Conservation (phyloP, 306 rosid species). For the Canavalia gladiata region DNA sequence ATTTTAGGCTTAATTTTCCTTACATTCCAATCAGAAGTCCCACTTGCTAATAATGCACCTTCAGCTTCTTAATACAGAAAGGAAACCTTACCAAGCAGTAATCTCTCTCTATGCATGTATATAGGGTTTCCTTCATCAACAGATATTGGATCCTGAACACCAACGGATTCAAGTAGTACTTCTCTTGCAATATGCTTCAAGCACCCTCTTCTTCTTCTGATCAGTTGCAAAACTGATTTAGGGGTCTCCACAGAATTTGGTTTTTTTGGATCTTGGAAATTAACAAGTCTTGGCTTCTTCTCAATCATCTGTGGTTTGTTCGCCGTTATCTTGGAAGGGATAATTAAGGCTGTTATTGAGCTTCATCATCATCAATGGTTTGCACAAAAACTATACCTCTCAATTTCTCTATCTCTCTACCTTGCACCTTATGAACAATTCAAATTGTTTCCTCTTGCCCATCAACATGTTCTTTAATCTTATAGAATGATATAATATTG, state of each 20-base stretch:
- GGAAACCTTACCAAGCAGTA: constrained; percentile 40
- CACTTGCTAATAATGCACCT: constrained; percentile 51
- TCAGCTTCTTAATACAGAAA: constrained; percentile 46
- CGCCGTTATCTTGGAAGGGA: constrained; percentile 39
- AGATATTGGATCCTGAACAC: constrained; percentile 48
- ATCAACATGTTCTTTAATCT: constrained; percentile 2
- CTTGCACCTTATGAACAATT: constrained; percentile 42
- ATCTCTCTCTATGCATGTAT: constrained; percentile 21
- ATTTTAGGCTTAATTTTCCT: constrained; percentile 54
- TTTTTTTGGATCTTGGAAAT: constrained; percentile 42
- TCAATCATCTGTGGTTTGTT: constrained; percentile 36
- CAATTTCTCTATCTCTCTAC: constrained; percentile 15
- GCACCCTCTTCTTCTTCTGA: constrained; percentile 42
- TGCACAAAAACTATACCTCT: constrained; percentile 26
- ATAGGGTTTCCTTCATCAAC: constrained; percentile 55
- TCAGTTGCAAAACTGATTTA: constrained; percentile 40
- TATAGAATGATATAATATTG: background rate
- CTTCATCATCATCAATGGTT: constrained; percentile 49
- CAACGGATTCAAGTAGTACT: background rate
- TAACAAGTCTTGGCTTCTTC: constrained; percentile 41
- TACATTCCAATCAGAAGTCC: constrained; percentile 53
- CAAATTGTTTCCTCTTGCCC: background rate
- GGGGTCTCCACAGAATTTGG: constrained; percentile 31
- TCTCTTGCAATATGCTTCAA: constrained; percentile 18
- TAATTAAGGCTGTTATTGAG: constrained; percentile 24